These are phyloP conservation scores for Saitoella complicata DNA, from an alignment of 805 yeast genomes.

Conservation along the genomic window DNA sequence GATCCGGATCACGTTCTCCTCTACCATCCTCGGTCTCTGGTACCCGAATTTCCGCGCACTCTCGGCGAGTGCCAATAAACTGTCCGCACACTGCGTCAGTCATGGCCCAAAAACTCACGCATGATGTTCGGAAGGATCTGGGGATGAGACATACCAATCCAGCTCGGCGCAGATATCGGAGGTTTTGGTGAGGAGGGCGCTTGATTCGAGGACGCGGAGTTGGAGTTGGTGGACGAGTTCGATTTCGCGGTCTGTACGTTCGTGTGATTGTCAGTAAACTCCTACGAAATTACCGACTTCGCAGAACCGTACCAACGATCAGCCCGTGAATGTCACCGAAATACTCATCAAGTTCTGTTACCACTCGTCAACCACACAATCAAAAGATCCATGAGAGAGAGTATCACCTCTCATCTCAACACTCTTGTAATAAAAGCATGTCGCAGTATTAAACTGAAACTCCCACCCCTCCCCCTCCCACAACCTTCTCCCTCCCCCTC, in stretches of 20 bases:
- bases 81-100: not conserved
- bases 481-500: not conserved
- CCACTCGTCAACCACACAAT: too few relatives aligned
- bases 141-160: constrained; percentile 18
- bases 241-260: constrained; percentile 19
- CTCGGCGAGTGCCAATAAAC: constrained; percentile 22
- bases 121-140: too few relatives aligned
- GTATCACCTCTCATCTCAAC: constrained; percentile 11
- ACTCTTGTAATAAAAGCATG: constrained; percentile 25
- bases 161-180: constrained; percentile 21
- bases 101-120: too few relatives aligned
- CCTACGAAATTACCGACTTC: too few relatives aligned
- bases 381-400: too few relatives aligned
- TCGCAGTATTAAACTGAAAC: constrained; percentile 25
- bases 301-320: too few relatives aligned
- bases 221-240: constrained; percentile 25
- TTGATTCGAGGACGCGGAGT: constrained; percentile 11
- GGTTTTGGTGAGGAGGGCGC: constrained; percentile 9
- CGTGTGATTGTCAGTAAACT: not conserved
- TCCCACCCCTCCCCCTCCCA: constrained; percentile 18
- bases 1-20: constrained; percentile 19
- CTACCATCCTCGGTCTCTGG: constrained; percentile 21
- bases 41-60: constrained; percentile 19
- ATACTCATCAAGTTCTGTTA: constrained; percentile 20
- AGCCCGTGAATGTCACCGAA: constrained; percentile 29